Evolutionary conservation across 192 early-diverging fungal genomes (phyloP).

Genomic region (Fimicolochytrium jonesii): DNA sequence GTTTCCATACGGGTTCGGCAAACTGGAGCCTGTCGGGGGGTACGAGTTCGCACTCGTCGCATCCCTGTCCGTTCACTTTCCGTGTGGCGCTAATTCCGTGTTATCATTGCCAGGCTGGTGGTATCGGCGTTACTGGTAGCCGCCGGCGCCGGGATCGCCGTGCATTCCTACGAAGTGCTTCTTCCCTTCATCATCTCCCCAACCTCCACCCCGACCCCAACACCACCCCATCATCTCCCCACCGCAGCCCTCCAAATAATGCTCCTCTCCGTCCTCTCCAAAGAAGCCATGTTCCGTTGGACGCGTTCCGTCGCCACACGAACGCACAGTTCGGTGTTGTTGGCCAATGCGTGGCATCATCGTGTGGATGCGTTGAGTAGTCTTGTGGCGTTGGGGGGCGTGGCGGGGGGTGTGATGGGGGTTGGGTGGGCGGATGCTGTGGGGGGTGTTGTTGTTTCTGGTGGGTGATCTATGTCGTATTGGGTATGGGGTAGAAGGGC

Average conservation of each 20-base stretch:
- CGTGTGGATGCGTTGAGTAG: slow-evolving; percentile 72
- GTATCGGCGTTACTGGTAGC: slow-evolving; percentile 66
- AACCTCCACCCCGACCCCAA: slow-evolving; percentile 1
- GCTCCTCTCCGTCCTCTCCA: slow-evolving; percentile 59
- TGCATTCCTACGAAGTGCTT: too few species aligned
- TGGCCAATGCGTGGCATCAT: slow-evolving; percentile 88
- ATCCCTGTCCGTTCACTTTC: too few species aligned
- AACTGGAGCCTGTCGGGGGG: slow-evolving; percentile 39
- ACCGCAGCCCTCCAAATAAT: slow-evolving; percentile 67
- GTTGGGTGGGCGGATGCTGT: slow-evolving; percentile 68
- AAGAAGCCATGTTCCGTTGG: slow-evolving; percentile 70
- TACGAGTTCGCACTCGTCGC: neutral
- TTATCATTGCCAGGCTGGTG: slow-evolving; percentile 18
- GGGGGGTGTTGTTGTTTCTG: slow-evolving; percentile 69
- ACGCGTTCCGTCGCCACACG: slow-evolving; percentile 63
- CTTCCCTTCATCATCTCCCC: slow-evolving; percentile 4
- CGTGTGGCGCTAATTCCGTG: too few species aligned
- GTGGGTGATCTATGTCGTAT: too few species aligned
- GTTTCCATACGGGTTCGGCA: slow-evolving; percentile 60
- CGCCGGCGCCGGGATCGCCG: slow-evolving; percentile 62
- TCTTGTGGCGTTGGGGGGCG: slow-evolving; percentile 67
- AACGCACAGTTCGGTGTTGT: slow-evolving; percentile 64
- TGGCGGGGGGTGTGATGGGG: slow-evolving; percentile 69
- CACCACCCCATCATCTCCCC: slow-evolving; percentile 3
- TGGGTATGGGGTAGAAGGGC: too few species aligned